phyloP scores from a whole-genome alignment of 495 filamentous ascomycete genomes.

The Neurospora sp. region DNA sequence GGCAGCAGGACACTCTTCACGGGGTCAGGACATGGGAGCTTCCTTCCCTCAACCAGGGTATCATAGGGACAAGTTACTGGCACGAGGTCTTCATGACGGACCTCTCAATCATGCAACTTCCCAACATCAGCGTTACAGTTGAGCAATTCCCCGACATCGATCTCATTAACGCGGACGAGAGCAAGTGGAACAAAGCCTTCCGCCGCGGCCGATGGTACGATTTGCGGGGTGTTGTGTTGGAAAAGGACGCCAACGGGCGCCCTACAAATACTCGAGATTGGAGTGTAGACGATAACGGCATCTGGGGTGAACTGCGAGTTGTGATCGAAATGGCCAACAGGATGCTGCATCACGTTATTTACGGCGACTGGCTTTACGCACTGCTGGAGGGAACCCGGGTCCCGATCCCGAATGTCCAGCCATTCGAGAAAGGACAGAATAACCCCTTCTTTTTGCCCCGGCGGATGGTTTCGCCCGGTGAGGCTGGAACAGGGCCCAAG shows the following conservation, averaged over 20 bases:
- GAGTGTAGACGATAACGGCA: neutral
- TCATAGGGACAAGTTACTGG: neutral
- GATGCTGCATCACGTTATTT: neutral
- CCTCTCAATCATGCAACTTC: neutral
- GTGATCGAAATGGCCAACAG: neutral
- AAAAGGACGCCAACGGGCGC: neutral
- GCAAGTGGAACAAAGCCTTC: neutral
- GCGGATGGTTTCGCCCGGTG: neutral
- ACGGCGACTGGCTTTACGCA: neutral
- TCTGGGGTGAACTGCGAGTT: neutral
- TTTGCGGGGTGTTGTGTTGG: neutral
- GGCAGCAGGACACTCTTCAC: neutral
- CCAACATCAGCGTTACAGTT: neutral
- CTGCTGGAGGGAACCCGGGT: neutral
- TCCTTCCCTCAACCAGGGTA: neutral
- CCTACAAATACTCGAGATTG: neutral
- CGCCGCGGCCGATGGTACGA: neutral
- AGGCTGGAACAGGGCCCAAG: neutral
- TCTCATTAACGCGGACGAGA: neutral
- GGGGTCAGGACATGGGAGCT: neutral
- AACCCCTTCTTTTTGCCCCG: neutral
- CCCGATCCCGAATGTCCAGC: neutral
- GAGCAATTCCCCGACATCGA: neutral
- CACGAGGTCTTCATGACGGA: neutral
- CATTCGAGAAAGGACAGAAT: neutral